phyloP scores from a whole-genome alignment of 2,329 filamentous ascomycete genomes.

The Polytolypa hystricis region DNA sequence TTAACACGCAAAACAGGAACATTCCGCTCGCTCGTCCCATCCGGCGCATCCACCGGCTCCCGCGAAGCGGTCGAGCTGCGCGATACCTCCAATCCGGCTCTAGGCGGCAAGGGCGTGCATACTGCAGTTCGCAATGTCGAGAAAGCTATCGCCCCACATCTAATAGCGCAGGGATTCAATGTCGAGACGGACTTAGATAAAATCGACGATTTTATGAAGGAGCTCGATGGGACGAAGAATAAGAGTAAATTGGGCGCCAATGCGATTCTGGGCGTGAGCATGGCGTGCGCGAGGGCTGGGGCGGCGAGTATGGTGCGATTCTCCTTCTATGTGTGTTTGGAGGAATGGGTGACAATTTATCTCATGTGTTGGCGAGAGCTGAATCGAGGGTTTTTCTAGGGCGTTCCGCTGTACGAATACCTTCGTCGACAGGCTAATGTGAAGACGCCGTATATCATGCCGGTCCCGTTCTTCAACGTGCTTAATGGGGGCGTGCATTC shows the following conservation, averaged over 20 bases:
- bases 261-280: slow-evolving; percentile 49
- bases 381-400: slow-evolving; percentile 15
- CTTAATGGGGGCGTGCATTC: slow-evolving; percentile 41
- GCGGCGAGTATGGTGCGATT: slow-evolving; percentile 39
- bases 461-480: slow-evolving; percentile 49
- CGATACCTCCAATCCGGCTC: slow-evolving; percentile 43
- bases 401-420: slow-evolving; percentile 47
- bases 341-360: neutral
- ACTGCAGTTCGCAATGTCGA: slow-evolving; percentile 47
- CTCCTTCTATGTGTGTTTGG: neutral
- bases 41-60: slow-evolving; percentile 24
- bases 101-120: slow-evolving; percentile 45
- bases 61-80: slow-evolving; percentile 27
- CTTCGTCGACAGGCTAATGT: slow-evolving; percentile 43
- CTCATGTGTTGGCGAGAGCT: neutral
- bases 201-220: slow-evolving; percentile 43
- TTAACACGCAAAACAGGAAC: slow-evolving; percentile 14
- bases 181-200: slow-evolving; percentile 42
- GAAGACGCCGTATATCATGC: slow-evolving; percentile 44
- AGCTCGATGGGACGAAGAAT: slow-evolving; percentile 48
- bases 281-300: slow-evolving; percentile 48
- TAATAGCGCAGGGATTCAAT: slow-evolving; percentile 44
- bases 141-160: slow-evolving; percentile 42
- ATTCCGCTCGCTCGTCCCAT: slow-evolving; percentile 24
- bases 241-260: slow-evolving; percentile 51